phyloP scores from a whole-genome alignment of 2,329 filamentous ascomycete species.

The Ceratocystis harringtonii region DNA sequence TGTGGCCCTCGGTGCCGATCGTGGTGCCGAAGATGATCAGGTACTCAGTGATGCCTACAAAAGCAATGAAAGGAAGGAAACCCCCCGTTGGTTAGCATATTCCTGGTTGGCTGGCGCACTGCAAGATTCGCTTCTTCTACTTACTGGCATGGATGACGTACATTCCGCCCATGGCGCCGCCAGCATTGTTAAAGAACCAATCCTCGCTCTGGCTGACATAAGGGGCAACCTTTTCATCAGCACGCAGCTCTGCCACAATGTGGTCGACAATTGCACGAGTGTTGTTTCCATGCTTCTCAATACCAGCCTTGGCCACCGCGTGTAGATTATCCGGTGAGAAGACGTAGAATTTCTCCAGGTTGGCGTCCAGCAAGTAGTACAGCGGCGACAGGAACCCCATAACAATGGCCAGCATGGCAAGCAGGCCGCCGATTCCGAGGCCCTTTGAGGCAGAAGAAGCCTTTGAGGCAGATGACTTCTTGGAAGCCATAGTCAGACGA shows the following conservation, averaged over 20 bases:
- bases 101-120: neutral
- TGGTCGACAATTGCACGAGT: constrained; percentile 52
- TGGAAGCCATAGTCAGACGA: constrained; percentile 7
- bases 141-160: constrained; percentile 74
- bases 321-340: constrained; percentile 56
- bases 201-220: constrained; percentile 59
- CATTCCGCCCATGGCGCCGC: constrained; percentile 84
- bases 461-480: constrained; percentile 6
- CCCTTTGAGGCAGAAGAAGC: constrained; percentile 12
- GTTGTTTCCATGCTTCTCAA: constrained; percentile 58
- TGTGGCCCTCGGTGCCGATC: constrained; percentile 75
- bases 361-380: constrained; percentile 41
- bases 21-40: constrained; percentile 77
- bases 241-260: constrained; percentile 53
- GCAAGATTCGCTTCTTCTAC: constrained; percentile 22
- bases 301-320: constrained; percentile 48
- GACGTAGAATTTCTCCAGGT: constrained; percentile 55
- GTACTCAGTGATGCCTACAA: constrained; percentile 63
- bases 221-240: constrained; percentile 28
- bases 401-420: constrained; percentile 37
- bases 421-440: constrained; percentile 25
- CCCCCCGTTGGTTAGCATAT: constrained; percentile 10
- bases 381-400: constrained; percentile 40
- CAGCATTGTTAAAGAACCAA: constrained; percentile 87
- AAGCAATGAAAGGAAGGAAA: no score